Conservation (phyloP, 148 eudicot species). For the Fagopyrum tataricum region DNA sequence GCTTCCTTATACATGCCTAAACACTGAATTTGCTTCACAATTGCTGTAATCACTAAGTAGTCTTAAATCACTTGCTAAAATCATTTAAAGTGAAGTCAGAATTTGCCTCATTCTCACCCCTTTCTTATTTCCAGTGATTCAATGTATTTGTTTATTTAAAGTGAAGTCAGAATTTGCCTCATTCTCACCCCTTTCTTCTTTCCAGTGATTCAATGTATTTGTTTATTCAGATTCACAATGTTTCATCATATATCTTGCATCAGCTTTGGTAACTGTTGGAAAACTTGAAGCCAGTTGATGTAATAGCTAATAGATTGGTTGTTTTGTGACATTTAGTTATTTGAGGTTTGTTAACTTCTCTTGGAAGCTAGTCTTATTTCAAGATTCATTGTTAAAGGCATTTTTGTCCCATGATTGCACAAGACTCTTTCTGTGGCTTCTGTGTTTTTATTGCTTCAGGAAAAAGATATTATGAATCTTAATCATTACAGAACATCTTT, state of each 20-base stretch:
- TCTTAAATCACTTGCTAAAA: neutral
- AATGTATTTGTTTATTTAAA: neutral
- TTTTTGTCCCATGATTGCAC: neutral
- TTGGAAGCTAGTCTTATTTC: neutral
- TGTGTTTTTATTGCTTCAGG: neutral
- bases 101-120: constrained; percentile 1
- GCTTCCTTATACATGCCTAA: neutral
- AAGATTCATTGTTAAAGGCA: neutral
- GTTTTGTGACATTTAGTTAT: neutral
- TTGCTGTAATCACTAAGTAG: neutral
- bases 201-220: neutral
- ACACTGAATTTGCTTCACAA: neutral
- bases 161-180: neutral
- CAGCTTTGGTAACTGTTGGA: neutral
- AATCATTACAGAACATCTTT: neutral
- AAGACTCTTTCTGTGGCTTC: neutral
- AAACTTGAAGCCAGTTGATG: neutral
- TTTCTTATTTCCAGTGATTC: neutral
- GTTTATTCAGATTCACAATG: neutral
- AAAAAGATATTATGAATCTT: neutral
- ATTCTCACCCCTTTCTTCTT: constrained; percentile 11
- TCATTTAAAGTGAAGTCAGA: neutral
- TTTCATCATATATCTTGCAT: neutral
- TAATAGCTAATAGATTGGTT: neutral
- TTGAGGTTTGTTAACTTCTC: neutral